Evolutionary conservation across 2,329 filamentous ascomycete species (phyloP), one percentile per base, ranked within the genome.

Genomic region (Madurella fahalii): DNA sequence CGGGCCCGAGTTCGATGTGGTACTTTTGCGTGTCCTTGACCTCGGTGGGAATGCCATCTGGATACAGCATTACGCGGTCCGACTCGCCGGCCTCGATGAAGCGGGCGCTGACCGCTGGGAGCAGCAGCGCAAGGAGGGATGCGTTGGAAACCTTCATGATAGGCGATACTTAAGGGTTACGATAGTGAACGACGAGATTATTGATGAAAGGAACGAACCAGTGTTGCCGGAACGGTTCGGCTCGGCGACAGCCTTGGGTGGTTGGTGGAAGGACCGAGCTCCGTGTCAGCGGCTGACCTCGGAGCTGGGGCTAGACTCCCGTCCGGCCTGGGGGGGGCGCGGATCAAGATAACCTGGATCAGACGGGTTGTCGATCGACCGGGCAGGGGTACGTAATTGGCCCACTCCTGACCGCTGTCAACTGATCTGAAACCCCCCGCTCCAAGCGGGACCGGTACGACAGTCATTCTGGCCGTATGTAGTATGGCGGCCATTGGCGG

Each of bases 1-100:
- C 90, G 3, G 90, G 90, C n/a, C 83, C 81, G 25, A 94, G 78
- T 75, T 97, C 92, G 60, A 99, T 85, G 45, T 95, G 78, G 70
- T 81, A 94, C 63, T 78, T 77, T 64, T 86, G 81, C 39, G 65
- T 55, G 46, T 60, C 61, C 18, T 66, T 58, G 15, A 66, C 58
- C 2, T 67, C 58, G 34, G 58, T 57, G 58, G 62, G 71, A 62
- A 56, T 60, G 65, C 69, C 72, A 41, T 77, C 70, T 39, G 74
- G 72, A 54, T 70, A 70, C 53, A 83, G 73, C 54, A 78, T 71
- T 58, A 82, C 72, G 59, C 76, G 75, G 63, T 82, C 72, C 54
- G 61, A 66, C 63, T 85, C 81, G 60, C 70, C 68, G 32, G 72
- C 62, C 65, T 83, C 78, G 63, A 84, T 67, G 63, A 82, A 85